Base-by-base conservation (phyloP, 148 eudicot species). In the Euryodendron excelsum region DNA sequence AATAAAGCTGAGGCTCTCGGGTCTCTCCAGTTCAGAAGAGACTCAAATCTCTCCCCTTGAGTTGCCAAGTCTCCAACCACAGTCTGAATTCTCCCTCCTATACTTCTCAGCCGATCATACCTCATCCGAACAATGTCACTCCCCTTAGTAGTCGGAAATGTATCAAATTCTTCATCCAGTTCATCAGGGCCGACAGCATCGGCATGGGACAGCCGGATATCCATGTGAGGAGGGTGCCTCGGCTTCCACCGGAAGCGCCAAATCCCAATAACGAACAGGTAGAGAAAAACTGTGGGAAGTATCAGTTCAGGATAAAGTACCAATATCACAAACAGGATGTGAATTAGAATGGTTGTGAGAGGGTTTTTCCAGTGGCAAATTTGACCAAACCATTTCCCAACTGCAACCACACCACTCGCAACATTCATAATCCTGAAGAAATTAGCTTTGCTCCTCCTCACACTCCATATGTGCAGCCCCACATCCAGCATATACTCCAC, bases 401-500 rank as follows among this genome's bases (percentile, higher is more conserved):
- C 82, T 0, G 86, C 90, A 17, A 87, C 72, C 69, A 90, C 47
- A 25, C 90, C 88, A 77, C 89, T 76, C 8, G 90, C 41, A 55
- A 88, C 83, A 68, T 80, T 88, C 90, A 85, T 90, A 23, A 89
- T 82, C 58, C 93, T 71, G 67, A 82, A 83, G 74, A 89, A 91
- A 73, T 91, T 90, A 3, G 96, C 93, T 79, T 91, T 91, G 78
- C 91, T 87, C 80, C 87, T 87, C 70, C 96, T 83, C 81, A 89
- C 80, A 34, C 93, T 90, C 93, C 93, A 91, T 52, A 91, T 87
- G 58, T 90, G 91, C 1, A 84, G 78, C n/a, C 89, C 91, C 27
- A 91, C 84, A 65, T 91, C 96, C 30, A 90, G 80, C 93, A 91
- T 89, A 44, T 82, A 91, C 71, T 90, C 96, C 15, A 91, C 90